Base-by-base conservation (phyloP, 257 asterid species). In the Capsicum baccatum region DNA sequence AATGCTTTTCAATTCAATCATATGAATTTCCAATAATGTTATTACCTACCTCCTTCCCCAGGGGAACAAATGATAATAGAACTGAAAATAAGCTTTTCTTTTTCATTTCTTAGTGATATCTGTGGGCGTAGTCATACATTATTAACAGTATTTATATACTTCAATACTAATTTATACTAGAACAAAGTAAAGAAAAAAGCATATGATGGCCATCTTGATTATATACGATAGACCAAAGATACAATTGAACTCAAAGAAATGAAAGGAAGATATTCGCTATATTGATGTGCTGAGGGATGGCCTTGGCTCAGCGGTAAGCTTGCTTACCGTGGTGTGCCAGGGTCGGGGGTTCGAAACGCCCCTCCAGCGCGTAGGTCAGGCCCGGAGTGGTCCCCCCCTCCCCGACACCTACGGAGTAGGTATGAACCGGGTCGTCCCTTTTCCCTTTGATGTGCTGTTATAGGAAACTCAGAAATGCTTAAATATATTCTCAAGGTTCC, bases 11-110 rank as follows among this genome's bases (percentile, higher is more conserved):
- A 44, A 13, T 13, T 52, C 14, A 8, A 26, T 76, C 21, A 26
- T 44, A 42, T 52, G 62, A 76, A 76, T 76, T 26, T 76, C 26
- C 47, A 50, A 48, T 50, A 4, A 76, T 76, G 17, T 21, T 76
- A 50, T 74, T 50, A 50, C 62, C 80, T 74, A 50, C 81, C 63
- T 76, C 81, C 63, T 76, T 50, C 47, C 47, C 81, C 79, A 21
- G 44, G 81, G 19, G 44, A 52, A 26, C 9, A 76, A 76, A 76
- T 47, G 81, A 21, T 54, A 21, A 50, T 52, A 50, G 37, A 50
- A 26, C 81, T 76, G 81, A 76, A 76, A 52, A 76, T 50, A 74
- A 50, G 81, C 44, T 74, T 74, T 13, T 74, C 80, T 73, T 47
- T 42, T 73, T 44, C 79, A 47, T 71, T 47, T 71, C 39, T n/a